These are phyloP conservation scores for Pichia rugopelliculosa DNA, from an alignment of 805 yeast species.

Conservation along the genomic window DNA sequence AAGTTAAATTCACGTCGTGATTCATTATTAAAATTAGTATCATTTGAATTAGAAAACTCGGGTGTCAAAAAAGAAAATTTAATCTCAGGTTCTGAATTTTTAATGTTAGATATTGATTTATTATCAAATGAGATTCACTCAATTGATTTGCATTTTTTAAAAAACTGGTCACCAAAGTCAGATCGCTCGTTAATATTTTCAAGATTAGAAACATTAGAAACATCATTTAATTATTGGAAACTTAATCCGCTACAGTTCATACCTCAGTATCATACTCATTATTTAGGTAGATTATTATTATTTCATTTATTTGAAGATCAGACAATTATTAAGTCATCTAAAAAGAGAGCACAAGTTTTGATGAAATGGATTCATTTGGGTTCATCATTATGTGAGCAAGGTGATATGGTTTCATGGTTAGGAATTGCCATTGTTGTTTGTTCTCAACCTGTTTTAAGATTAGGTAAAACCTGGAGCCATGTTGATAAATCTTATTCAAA, in stretches of 20 bases:
- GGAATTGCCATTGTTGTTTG: constrained; percentile 81
- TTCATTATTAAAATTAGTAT: not conserved
- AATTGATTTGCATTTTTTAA: constrained; percentile 59
- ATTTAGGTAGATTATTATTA: constrained; percentile 61
- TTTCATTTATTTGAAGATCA: constrained; percentile 59
- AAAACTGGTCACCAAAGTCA: constrained; percentile 67
- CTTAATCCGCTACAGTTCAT: constrained; percentile 75
- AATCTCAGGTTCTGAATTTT: constrained; percentile 35
- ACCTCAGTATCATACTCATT: constrained; percentile 60
- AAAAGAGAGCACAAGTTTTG: constrained; percentile 54
- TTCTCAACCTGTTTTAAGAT: constrained; percentile 72
- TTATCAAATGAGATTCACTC: constrained; percentile 59
- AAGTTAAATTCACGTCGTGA: not conserved
- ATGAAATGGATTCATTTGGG: constrained; percentile 86
- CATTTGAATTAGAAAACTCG: not conserved
- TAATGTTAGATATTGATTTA: constrained; percentile 42
- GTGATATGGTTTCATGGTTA: constrained; percentile 93
- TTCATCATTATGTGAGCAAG: constrained; percentile 62
- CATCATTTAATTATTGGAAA: constrained; percentile 37
- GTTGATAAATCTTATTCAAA: constrained; percentile 55
- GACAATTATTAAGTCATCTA: constrained; percentile 26
- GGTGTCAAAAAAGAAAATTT: not conserved
- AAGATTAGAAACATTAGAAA: constrained; percentile 48
- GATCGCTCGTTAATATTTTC: constrained; percentile 57
- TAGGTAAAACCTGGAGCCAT: constrained; percentile 65